Conservation (phyloP, 352 stramenopile genomes). For the Globisporangium uncinulatum region DNA sequence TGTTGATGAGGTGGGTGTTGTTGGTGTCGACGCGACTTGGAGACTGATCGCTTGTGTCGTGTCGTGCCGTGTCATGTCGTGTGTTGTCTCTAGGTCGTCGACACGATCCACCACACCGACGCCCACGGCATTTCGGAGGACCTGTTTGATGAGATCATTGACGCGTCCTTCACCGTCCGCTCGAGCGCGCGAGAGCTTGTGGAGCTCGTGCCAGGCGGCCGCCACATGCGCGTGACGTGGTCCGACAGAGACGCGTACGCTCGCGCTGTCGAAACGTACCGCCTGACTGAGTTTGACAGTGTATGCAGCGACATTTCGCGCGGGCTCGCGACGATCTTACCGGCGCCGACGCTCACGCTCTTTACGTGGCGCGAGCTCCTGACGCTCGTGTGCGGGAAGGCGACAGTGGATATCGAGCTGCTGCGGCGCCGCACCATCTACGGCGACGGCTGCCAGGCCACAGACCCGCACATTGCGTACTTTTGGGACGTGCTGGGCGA, state of each 20-base stretch:
- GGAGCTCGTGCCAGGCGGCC: conserved; percentile 79
- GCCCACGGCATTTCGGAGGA: conserved; percentile 70
- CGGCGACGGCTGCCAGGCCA: conserved; percentile 81
- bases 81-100: conserved; percentile 49
- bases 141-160: conserved; percentile 90
- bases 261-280: conserved; percentile 67
- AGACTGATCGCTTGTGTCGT: background rate
- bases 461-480: conserved; percentile 80
- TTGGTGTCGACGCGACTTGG: too few relatives aligned
- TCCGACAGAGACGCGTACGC: conserved; percentile 87
- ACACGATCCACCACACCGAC: conserved; percentile 84
- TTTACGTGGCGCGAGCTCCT: conserved; percentile 88
- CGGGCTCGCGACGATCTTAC: conserved; percentile 85
- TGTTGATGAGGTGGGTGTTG: background rate
- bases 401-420: conserved; percentile 84
- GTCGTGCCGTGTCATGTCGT: background rate
- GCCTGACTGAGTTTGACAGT: conserved; percentile 73
- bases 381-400: conserved; percentile 87
- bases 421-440: conserved; percentile 87
- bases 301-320: conserved; percentile 68
- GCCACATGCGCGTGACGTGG: conserved; percentile 80
- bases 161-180: conserved; percentile 85
- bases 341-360: conserved; percentile 62
- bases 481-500: conserved; percentile 89
- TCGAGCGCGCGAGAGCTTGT: conserved; percentile 75